Conservation (phyloP, 345 rosid genomes). For the Lumnitzera littorea region DNA sequence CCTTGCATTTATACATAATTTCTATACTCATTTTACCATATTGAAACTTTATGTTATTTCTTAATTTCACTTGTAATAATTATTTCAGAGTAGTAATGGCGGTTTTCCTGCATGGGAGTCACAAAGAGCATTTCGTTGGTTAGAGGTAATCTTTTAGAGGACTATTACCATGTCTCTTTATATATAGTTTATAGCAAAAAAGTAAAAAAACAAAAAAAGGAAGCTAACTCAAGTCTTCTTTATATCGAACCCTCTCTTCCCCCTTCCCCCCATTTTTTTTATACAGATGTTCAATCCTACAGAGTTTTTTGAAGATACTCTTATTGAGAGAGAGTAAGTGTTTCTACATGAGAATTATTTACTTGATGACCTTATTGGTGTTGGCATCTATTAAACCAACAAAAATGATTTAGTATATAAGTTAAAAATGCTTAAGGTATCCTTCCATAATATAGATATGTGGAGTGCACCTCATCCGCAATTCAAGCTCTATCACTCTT, state of each 20-base stretch:
- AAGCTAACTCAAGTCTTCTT: background rate
- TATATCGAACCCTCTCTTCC: background rate
- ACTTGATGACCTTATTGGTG: too few relatives aligned
- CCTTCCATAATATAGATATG: conserved; percentile 21
- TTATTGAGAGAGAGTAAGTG: conserved; percentile 46
- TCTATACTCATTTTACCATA: too few relatives aligned
- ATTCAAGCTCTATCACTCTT: conserved; percentile 36
- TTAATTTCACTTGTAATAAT: background rate
- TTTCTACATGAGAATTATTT: too few relatives aligned
- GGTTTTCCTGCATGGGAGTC: conserved; percentile 54
- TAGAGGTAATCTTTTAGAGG: conserved; percentile 26
- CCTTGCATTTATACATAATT: too few relatives aligned
- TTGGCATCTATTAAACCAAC: too few relatives aligned
- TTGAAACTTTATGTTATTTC: too few relatives aligned
- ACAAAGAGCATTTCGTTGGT: conserved; percentile 35
- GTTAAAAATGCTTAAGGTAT: too few relatives aligned
- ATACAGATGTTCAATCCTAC: conserved; percentile 43
- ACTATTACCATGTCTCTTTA: background rate
- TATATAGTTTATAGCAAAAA: background rate
- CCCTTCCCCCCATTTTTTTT: background rate
- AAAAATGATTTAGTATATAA: too few relatives aligned
- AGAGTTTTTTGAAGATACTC: conserved; percentile 40
- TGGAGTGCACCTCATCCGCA: conserved; percentile 45
- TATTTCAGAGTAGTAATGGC: conserved; percentile 35
- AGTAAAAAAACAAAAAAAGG: background rate